A percentile compares a stretch with the other conserved stretches of the same genome.
These are phyloP conservation scores for Lipomyces yamadae DNA, from an alignment of 805 yeast species.

Conservation along the genomic window DNA sequence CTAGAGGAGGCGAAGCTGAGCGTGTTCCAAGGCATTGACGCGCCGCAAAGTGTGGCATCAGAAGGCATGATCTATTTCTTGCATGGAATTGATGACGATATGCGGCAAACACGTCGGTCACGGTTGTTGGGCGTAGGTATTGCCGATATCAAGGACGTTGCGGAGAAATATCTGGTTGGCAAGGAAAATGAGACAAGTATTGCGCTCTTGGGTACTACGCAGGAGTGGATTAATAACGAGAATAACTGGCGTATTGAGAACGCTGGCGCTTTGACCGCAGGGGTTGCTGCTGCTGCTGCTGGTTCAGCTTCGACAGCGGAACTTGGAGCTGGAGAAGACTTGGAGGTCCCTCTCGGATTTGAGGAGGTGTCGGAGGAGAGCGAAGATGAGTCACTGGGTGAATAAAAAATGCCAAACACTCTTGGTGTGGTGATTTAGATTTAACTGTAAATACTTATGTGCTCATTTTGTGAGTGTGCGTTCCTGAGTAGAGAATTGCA, in stretches of 20 bases:
- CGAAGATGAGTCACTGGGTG: not conserved
- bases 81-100: slow-evolving; percentile 73
- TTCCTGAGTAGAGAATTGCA: too few relatives aligned
- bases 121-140: slow-evolving; percentile 68
- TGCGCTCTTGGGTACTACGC: slow-evolving; percentile 26
- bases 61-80: slow-evolving; percentile 74
- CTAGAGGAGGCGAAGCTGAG: slow-evolving; percentile 88
- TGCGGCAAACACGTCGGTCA: slow-evolving; percentile 81
- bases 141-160: slow-evolving; percentile 64
- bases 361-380: not conserved
- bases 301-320: slow-evolving; percentile 3
- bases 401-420: not conserved
- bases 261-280: not conserved
- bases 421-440: not conserved
- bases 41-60: slow-evolving; percentile 78
- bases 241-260: slow-evolving; percentile 23
- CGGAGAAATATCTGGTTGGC: slow-evolving; percentile 63
- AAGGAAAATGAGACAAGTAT: slow-evolving; percentile 10
- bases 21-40: slow-evolving; percentile 88
- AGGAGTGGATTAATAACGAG: slow-evolving; percentile 17
- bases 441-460: too few relatives aligned
- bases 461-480: too few relatives aligned
- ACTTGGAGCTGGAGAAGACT: slow-evolving; percentile 9
- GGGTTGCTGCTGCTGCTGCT: slow-evolving; percentile 5
- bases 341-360: slow-evolving; percentile 3